A percentile compares a stretch with the other conserved stretches of the same genome.
phyloP scores from a whole-genome alignment of 768 basidiomycete species.

The Trametes cingulata region DNA sequence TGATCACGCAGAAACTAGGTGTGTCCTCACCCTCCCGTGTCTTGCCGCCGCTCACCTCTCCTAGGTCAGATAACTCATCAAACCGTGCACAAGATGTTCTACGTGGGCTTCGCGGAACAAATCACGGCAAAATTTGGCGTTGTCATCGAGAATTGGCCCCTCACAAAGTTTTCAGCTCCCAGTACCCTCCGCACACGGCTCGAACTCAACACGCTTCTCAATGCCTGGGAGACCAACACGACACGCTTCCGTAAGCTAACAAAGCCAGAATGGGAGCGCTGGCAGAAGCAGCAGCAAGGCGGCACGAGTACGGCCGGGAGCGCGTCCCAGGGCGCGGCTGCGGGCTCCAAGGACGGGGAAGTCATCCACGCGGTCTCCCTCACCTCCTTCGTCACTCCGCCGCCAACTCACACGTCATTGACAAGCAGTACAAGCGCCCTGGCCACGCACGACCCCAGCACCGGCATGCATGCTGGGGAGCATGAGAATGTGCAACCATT shows the following conservation, averaged over 20 bases:
- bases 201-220: conserved; percentile 21
- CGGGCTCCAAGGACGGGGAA: too few relatives aligned
- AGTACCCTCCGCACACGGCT: conserved; percentile 16
- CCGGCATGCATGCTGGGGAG: too few relatives aligned
- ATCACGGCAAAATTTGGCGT: not conserved
- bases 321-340: too few relatives aligned
- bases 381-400: too few relatives aligned
- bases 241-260: conserved; percentile 24
- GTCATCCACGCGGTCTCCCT: too few relatives aligned
- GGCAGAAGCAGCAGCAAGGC: not conserved
- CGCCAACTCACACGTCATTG: too few relatives aligned
- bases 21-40: not conserved
- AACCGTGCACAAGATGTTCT: not conserved
- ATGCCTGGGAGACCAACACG: conserved; percentile 22
- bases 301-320: too few relatives aligned
- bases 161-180: not conserved
- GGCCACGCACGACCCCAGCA: too few relatives aligned
- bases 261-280: not conserved
- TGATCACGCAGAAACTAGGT: not conserved
- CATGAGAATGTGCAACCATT: too few relatives aligned
- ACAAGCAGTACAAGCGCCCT: too few relatives aligned
- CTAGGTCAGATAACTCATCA: not conserved
- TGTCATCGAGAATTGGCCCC: not conserved
- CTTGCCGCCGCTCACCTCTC: not conserved
- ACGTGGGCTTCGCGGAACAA: not conserved